These are phyloP conservation scores for Trypanosoma lewisi DNA, from an alignment of 208 protist species.

Conservation along the genomic window DNA sequence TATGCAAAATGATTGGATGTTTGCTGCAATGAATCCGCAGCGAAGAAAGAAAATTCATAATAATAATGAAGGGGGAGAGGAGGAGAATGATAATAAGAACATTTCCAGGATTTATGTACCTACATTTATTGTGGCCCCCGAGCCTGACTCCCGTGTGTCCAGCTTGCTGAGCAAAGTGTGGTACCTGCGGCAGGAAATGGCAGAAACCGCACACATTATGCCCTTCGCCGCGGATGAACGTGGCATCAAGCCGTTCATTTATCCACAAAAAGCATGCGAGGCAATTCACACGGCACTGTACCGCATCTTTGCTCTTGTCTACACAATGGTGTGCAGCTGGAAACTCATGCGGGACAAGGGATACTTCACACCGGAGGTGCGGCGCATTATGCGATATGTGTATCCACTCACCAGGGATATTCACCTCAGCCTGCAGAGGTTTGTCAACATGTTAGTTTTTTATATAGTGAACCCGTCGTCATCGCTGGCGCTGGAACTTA, in stretches of 20 bases:
- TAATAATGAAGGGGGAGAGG: constrained; percentile 6
- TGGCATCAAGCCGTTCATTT: constrained; percentile 49
- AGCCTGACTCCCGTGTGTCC: constrained; percentile 9
- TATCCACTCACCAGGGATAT: constrained; percentile 58
- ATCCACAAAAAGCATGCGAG: constrained; percentile 56
- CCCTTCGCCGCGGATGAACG: constrained; percentile 65
- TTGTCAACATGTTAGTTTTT: constrained; percentile 50
- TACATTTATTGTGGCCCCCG: constrained; percentile 7
- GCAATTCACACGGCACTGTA: constrained; percentile 67
- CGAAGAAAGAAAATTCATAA: constrained; percentile 6
- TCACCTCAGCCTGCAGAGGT: constrained; percentile 42
- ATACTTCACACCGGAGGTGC: constrained; percentile 68
- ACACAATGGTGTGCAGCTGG: constrained; percentile 74
- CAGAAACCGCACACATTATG: constrained; percentile 48
- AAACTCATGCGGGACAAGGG: constrained; percentile 75
- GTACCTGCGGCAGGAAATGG: constrained; percentile 26
- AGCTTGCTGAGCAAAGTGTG: constrained; percentile 3
- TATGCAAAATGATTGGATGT: not conserved
- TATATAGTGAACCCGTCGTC: constrained; percentile 52
- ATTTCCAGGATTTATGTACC: not conserved
- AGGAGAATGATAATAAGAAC: not conserved
- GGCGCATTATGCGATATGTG: constrained; percentile 65
- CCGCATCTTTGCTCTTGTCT: constrained; percentile 61
- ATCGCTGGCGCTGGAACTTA: constrained; percentile 50
- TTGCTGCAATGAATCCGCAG: not conserved